Evolutionary conservation across 805 yeast genomes (phyloP).

Genomic region (Pichia pseudocactophila): DNA sequence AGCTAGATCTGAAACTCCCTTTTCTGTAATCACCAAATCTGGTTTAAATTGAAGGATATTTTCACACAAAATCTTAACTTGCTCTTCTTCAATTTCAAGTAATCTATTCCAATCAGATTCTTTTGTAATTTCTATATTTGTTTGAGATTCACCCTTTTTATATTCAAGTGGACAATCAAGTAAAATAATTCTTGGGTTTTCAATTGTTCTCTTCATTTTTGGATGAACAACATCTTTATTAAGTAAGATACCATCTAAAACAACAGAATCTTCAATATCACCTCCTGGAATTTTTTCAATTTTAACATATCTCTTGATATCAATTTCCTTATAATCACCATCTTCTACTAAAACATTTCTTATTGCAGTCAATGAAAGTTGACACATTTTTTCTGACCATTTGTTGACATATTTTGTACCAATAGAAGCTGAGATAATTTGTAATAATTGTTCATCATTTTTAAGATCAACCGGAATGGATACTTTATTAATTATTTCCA

Average conservation of each 20-base stretch:
- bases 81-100: conserved; percentile 95
- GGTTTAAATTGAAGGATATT: conserved; percentile 80
- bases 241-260: conserved; percentile 83
- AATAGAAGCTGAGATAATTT: conserved; percentile 80
- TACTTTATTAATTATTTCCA: conserved; percentile 75
- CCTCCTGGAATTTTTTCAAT: conserved; percentile 98
- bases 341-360: conserved; percentile 65
- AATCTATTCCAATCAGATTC: conserved; percentile 96
- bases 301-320: conserved; percentile 84
- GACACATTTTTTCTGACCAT: conserved; percentile 91
- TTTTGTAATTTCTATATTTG: conserved; percentile 92
- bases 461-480: conserved; percentile 76
- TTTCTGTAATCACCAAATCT: conserved; percentile 91
- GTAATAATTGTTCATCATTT: conserved; percentile 80
- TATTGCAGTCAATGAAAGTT: conserved; percentile 79
- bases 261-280: conserved; percentile 81
- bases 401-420: conserved; percentile 91
- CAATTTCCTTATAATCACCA: conserved; percentile 68
- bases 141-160: conserved; percentile 98
- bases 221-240: conserved; percentile 99
- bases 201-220: conserved; percentile 84
- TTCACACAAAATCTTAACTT: conserved; percentile 80
- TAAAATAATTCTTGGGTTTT: conserved; percentile 80
- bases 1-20: conserved; percentile 96
- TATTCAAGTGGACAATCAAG: conserved; percentile 96